Evolutionary conservation across 192 early-diverging fungal species (phyloP), one percentile per base, ranked within the genome.

Genomic region (Linnemannia elongata): DNA sequence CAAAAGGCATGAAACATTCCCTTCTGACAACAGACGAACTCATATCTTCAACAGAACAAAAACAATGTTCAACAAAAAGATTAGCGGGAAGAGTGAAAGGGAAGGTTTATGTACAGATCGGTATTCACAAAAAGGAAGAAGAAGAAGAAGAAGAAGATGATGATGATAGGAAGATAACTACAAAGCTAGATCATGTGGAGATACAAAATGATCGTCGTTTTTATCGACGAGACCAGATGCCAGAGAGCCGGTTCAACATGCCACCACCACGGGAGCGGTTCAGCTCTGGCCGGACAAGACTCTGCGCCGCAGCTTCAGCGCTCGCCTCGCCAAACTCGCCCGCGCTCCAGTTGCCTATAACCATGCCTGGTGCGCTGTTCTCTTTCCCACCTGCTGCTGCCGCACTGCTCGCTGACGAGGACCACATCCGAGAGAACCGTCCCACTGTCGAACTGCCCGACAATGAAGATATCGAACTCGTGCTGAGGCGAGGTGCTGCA

Each of bases 221-320:
- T 85, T 68, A 86, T 24, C 79, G 78, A 17, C 83, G 70, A 10
- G 75, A 80, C 83, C 83, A 86, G 75, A 86, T 80, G 7, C 83
- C 83, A 39, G 83, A 86, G 9, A 86, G 78, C 5, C 83, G 69
- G 60, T 86, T 86, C 74, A 86, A 36, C 83, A 86, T 77, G 30
- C 60, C 60, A 33, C 60, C 60, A 38, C 70, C 38, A 33, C 71
- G 68, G 17, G 75, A 15, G 13, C 78, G 78, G 20, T 24, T 68
- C 6, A 33, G 49, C 7, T 82, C 69, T 9, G 81, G 27, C 20
- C 69, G 42, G 41, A 70, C 69, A 68, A 85, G 44, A 8, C n/a
- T 27, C 33, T 77, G 68, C 8, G 79, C 55, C 5, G 83, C 77
- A 6, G 83, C 75, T 15, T 74, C 68, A 39, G 55, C 77, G 18